These are phyloP conservation scores for Aspergillus latus DNA, from an alignment of 2,329 filamentous ascomycete genomes.

Conservation along the genomic window DNA sequence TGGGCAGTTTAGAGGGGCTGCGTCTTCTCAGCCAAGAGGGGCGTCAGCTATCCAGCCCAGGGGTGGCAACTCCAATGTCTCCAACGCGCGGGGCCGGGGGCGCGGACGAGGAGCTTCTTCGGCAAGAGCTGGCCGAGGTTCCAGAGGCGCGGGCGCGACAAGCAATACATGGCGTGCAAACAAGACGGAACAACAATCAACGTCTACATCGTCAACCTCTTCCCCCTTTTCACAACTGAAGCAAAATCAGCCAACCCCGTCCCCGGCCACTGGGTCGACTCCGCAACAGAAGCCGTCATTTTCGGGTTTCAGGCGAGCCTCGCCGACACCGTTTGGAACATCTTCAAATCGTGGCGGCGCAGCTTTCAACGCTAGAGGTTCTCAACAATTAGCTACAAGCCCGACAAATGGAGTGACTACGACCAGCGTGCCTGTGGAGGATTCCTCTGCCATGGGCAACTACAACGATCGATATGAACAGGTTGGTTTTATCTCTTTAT, in stretches of 20 bases:
- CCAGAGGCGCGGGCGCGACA: conserved; percentile 20
- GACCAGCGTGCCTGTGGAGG: conserved; percentile 23
- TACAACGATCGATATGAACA: conserved; percentile 41
- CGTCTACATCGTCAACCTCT: conserved; percentile 2
- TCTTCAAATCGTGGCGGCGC: conserved; percentile 18
- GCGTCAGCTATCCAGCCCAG: conserved; percentile 18
- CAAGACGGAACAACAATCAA: conserved; percentile 16
- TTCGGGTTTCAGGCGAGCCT: conserved; percentile 21
- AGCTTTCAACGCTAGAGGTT: conserved; percentile 20
- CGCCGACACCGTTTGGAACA: conserved; percentile 15
- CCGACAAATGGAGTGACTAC: conserved; percentile 12
- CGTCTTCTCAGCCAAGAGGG: conserved; percentile 18
- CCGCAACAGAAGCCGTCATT: conserved; percentile 24
- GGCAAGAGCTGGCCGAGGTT: conserved; percentile 21
- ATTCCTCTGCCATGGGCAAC: conserved; percentile 23
- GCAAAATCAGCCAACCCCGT: conserved; percentile 19
- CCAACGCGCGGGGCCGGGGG: conserved; percentile 24
- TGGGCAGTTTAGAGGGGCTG: conserved; percentile 16
- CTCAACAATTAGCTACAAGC: conserved; percentile 12
- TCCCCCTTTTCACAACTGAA: conserved; percentile 31
- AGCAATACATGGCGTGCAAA: conserved; percentile 22
- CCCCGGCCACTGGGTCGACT: conserved; percentile 19
- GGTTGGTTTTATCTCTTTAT: conserved; percentile 24
- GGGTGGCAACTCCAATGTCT: conserved; percentile 16
- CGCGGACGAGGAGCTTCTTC: conserved; percentile 21